A percentile compares a stretch with the other conserved stretches of the same genome.
Conservation (phyloP, 1,284 basidiomycete species). For the Sphaerobolus stellatus region DNA sequence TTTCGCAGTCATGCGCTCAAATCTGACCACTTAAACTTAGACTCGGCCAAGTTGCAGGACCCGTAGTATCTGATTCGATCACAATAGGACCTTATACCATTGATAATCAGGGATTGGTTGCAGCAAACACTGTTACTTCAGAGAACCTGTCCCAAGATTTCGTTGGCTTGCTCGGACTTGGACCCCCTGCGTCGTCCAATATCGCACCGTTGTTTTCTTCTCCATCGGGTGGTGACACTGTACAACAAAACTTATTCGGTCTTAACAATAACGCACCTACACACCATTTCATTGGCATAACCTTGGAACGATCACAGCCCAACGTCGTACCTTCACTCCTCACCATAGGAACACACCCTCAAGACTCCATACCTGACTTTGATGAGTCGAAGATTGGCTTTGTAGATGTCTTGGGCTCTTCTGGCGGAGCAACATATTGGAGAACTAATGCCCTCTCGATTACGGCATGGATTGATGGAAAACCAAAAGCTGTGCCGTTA, state of each 20-base stretch:
- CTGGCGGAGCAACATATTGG: slow-evolving; percentile 54
- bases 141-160: slow-evolving; percentile 58
- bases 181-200: slow-evolving; percentile 62
- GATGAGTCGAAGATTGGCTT: slow-evolving; percentile 56
- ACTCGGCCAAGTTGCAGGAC: slow-evolving; percentile 57
- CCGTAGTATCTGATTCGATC: slow-evolving; percentile 8
- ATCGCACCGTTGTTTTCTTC: slow-evolving; percentile 53
- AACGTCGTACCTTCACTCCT: slow-evolving; percentile 54
- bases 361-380: slow-evolving; percentile 37
- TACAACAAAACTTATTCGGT: slow-evolving; percentile 65
- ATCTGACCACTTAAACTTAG: too few relatives aligned
- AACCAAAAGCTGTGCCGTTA: slow-evolving; percentile 39
- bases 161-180: slow-evolving; percentile 69
- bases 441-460: slow-evolving; percentile 54
- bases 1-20: too few relatives aligned
- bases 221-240: slow-evolving; percentile 58
- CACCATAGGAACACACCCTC: slow-evolving; percentile 66
- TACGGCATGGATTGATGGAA: slow-evolving; percentile 57
- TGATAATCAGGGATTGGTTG: slow-evolving; percentile 40
- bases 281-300: slow-evolving; percentile 63
- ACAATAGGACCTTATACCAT: slow-evolving; percentile 6
- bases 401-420: slow-evolving; percentile 40
- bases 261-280: slow-evolving; percentile 53
- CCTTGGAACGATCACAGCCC: slow-evolving; percentile 65
- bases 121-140: slow-evolving; percentile 47